Evolutionary conservation across 1,284 basidiomycete species (phyloP).

Genomic region (Ustilago trichophora): DNA sequence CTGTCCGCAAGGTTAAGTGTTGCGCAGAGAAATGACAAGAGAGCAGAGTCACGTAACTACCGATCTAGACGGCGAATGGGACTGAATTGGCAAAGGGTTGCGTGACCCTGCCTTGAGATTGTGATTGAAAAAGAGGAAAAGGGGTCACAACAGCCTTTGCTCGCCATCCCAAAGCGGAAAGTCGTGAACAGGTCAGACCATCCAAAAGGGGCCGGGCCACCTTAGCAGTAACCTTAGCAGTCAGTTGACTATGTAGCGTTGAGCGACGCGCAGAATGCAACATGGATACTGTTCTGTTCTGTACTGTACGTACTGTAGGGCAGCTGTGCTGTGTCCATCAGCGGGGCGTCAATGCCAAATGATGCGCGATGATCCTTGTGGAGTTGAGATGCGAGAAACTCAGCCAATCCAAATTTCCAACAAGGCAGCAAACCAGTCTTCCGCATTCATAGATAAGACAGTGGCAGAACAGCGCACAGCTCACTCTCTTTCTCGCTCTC

Average conservation of each 20-base stretch:
- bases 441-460: slow-evolving; percentile 2
- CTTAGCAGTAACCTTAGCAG: too few relatives aligned
- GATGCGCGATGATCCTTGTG: slow-evolving; percentile 40
- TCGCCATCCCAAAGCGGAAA: slow-evolving; percentile 37
- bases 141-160: neutral
- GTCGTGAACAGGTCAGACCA: slow-evolving; percentile 1
- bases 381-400: slow-evolving; percentile 29
- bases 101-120: slow-evolving; percentile 17
- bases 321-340: too few relatives aligned
- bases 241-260: too few relatives aligned
- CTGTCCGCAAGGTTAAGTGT: too few relatives aligned
- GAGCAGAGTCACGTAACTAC: slow-evolving; percentile 11
- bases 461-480: neutral
- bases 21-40: too few relatives aligned
- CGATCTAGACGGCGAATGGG: slow-evolving; percentile 7
- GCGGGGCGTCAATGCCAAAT: too few relatives aligned
- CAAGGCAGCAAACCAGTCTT: slow-evolving; percentile 18
- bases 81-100: slow-evolving; percentile 14
- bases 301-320: too few relatives aligned
- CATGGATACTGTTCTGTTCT: too few relatives aligned
- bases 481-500: neutral
- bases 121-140: neutral
- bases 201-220: too few relatives aligned
- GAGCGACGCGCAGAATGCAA: too few relatives aligned
- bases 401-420: slow-evolving; percentile 9